Conservation (phyloP, 2,329 filamentous ascomycete genomes). For the Pseudocercospora eumusae region DNA sequence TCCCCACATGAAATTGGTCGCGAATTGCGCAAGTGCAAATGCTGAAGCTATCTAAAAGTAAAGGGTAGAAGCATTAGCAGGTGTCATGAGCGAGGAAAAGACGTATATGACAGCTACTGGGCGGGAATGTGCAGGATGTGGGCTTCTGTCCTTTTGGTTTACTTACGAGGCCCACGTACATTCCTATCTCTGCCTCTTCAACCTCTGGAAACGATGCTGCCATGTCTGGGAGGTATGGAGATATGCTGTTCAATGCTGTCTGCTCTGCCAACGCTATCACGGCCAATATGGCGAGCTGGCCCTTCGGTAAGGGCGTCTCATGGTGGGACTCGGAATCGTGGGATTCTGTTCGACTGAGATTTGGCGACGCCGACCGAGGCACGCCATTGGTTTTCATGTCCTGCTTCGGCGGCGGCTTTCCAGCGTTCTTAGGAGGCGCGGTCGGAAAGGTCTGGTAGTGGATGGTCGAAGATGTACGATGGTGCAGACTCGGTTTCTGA, state of each 20-base stretch:
- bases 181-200: constrained; percentile 66
- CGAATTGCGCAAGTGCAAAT: constrained; percentile 89
- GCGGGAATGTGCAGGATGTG: too few relatives aligned
- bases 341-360: constrained; percentile 20
- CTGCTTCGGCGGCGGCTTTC: constrained; percentile 49
- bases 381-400: constrained; percentile 25
- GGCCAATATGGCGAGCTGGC: constrained; percentile 81
- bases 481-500: constrained; percentile 29
- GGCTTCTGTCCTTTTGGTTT: too few relatives aligned
- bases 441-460: constrained; percentile 83
- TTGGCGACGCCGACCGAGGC: constrained; percentile 19
- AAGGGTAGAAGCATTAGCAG: too few relatives aligned
- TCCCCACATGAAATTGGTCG: constrained; percentile 90
- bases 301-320: constrained; percentile 75
- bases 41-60: constrained; percentile 88
- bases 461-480: constrained; percentile 56
- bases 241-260: constrained; percentile 94
- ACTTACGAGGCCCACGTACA: constrained; percentile 89
- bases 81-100: too few relatives aligned
- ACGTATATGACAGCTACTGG: too few relatives aligned
- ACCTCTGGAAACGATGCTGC: constrained; percentile 81
- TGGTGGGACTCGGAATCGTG: constrained; percentile 39
- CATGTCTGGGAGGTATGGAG: constrained; percentile 93
- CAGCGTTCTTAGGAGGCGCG: constrained; percentile 67
- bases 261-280: constrained; percentile 90